These are phyloP conservation scores for Neonectria punicea DNA, from an alignment of 2,329 filamentous ascomycete genomes.

Conservation along the genomic window DNA sequence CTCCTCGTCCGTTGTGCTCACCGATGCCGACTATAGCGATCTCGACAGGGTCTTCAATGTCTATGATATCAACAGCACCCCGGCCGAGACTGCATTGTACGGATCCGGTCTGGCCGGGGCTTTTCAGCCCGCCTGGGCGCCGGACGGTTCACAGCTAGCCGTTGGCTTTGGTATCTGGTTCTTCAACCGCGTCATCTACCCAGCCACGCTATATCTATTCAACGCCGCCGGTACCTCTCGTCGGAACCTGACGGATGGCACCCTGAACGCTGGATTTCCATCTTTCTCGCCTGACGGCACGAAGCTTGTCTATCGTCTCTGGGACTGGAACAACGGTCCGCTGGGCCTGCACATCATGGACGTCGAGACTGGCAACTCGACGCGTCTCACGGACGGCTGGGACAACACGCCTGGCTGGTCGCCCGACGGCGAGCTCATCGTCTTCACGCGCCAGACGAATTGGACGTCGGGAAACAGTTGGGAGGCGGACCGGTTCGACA, in stretches of 20 bases:
- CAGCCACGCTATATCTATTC: conserved; percentile 11
- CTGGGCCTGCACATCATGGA: conserved; percentile 15
- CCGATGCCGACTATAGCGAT: conserved; percentile 13
- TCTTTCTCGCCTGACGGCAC: conserved; percentile 16
- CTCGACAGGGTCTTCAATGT: conserved; percentile 14
- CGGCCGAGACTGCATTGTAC: conserved; percentile 10
- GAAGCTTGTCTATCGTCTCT: conserved; percentile 19
- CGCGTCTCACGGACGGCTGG: conserved; percentile 6
- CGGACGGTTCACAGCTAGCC: conserved; percentile 11
- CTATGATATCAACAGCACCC: conserved; percentile 9
- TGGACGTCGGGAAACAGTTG: conserved; percentile 18
- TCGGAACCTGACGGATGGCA: conserved; percentile 5
- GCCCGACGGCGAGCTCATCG: conserved; percentile 16
- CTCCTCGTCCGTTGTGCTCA: conserved; percentile 17
- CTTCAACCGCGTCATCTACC: conserved; percentile 7
- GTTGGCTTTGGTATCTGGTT: conserved; percentile 19
- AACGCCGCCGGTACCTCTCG: not conserved
- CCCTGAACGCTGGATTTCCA: conserved; percentile 12
- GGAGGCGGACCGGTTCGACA: conserved; percentile 16
- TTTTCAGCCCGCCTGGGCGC: conserved; percentile 12
- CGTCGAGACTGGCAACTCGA: conserved; percentile 1
- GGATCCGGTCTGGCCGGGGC: conserved; percentile 10
- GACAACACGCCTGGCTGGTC: conserved; percentile 19
- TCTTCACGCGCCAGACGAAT: conserved; percentile 21
- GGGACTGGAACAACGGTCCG: conserved; percentile 18